Evolutionary conservation across 257 asterid species (phyloP), one percentile per base, ranked within the genome.

Genomic region (Handroanthus guayacan): DNA sequence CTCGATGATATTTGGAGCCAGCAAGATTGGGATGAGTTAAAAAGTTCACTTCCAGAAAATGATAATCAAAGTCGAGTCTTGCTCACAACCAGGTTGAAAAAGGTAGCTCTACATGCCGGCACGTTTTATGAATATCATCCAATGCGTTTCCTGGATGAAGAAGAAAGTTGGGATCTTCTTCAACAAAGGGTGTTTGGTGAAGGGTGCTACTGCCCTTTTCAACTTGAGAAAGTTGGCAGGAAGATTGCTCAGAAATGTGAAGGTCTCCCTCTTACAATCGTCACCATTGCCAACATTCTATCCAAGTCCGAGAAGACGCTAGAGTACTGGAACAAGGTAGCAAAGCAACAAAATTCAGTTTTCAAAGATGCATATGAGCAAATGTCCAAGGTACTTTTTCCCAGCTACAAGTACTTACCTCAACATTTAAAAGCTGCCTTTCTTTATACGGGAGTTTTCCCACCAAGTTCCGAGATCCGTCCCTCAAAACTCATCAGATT

Each of bases 241-340:
- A 69, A 48, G 85, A 61, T 76, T 4, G 56, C 48, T 0, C 4
- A 17, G 20, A 74, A 74, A 39, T 74, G 83, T 8, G 63, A 34
- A 11, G 86, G 89, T 4, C 78, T 74, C 12, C 78, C 74, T 34
- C 74, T 85, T 1, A 55, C 65, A 16, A 43, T 82, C n/a, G 47
- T 48, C 55, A 5, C 62, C 9, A 5, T 71, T 3, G 84, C 71
- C 0, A 80, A 78, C 4, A 3, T 68, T 12, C 71, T 82, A 37
- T 62, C 68, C 11, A 70, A 38, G 14, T 11, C 7, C 2, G 54
- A 43, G 0, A 52, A 1, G 9, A 50, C 54, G 2, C 7, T 11
- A 3, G 16, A 47, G 2, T 71, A 20, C 4, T 76, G 79, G 85
- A 25, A n/a, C 6, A 36, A 61, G 12, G 37, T 72, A 1, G 69